These are phyloP conservation scores for Didymella keratinophila DNA, from an alignment of 2,329 filamentous ascomycete genomes.

Conservation along the genomic window DNA sequence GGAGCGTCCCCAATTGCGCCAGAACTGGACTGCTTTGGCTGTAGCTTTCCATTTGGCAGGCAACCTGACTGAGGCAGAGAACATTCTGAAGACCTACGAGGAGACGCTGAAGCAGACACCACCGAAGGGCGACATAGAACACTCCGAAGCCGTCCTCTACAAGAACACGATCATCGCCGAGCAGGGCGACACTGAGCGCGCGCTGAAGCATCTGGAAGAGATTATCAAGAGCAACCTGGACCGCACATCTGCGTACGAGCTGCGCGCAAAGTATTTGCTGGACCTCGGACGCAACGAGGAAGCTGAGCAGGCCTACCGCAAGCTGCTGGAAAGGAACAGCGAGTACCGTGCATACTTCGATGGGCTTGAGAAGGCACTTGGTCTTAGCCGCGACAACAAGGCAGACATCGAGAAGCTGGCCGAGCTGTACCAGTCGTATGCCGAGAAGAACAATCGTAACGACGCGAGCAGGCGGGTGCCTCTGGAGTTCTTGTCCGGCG, in stretches of 20 bases:
- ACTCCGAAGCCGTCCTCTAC: conserved; percentile 93
- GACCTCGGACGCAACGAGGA: conserved; percentile 80
- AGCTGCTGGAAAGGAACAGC: conserved; percentile 83
- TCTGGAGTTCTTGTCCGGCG: conserved; percentile 82
- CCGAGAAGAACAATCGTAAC: conserved; percentile 78
- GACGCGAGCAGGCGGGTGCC: conserved; percentile 88
- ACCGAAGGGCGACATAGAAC: conserved; percentile 81
- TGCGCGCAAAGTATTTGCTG: conserved; percentile 82
- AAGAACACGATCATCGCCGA: conserved; percentile 96
- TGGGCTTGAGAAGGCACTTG: conserved; percentile 74
- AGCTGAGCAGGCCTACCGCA: conserved; percentile 80
- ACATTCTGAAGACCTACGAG: conserved; percentile 89
- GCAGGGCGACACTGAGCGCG: conserved; percentile 80
- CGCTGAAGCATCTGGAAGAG: conserved; percentile 83
- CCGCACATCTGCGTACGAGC: conserved; percentile 83
- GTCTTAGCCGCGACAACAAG: conserved; percentile 66
- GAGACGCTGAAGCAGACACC: conserved; percentile 87
- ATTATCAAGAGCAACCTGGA: conserved; percentile 82
- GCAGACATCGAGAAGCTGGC: conserved; percentile 74
- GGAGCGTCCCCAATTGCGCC: conserved; percentile 78
- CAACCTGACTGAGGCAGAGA: conserved; percentile 84
- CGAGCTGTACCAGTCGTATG: conserved; percentile 82
- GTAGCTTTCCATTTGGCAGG: conserved; percentile 92
- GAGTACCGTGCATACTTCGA: conserved; percentile 90
- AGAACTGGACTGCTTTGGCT: conserved; percentile 98